Evolutionary conservation across 2,329 filamentous ascomycete species (phyloP).

Genomic region (Paramyrothecium sp.): DNA sequence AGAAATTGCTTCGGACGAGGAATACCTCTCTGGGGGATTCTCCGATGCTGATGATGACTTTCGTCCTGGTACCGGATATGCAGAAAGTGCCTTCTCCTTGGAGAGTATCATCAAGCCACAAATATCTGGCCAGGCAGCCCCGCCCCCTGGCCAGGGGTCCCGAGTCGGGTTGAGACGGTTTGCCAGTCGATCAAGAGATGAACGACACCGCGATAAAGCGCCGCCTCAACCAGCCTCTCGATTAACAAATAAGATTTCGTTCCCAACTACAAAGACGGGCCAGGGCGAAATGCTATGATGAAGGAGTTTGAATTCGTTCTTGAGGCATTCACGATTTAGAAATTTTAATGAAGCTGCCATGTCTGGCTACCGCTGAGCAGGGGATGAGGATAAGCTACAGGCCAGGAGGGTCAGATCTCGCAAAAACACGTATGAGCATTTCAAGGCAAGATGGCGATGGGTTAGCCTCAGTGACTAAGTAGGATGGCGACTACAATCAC

Average conservation of each 20-base stretch:
- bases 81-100: slow-evolving; percentile 51
- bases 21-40: slow-evolving; percentile 69
- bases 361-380: too few species aligned
- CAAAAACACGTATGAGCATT: background rate
- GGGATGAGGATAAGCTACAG: too few species aligned
- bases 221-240: slow-evolving; percentile 41
- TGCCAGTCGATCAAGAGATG: slow-evolving; percentile 30
- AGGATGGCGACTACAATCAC: background rate
- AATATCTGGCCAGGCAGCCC: slow-evolving; percentile 32
- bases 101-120: slow-evolving; percentile 62
- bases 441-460: background rate
- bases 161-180: slow-evolving; percentile 37
- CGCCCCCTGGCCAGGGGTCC: slow-evolving; percentile 33
- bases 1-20: slow-evolving; percentile 74
- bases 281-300: slow-evolving; percentile 34
- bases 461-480: background rate
- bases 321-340: too few species aligned
- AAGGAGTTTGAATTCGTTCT: too few species aligned
- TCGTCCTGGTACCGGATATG: slow-evolving; percentile 34
- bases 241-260: slow-evolving; percentile 29
- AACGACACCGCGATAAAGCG: slow-evolving; percentile 28
- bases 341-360: slow-evolving; percentile 2
- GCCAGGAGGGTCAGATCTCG: too few species aligned
- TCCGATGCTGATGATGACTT: slow-evolving; percentile 71
- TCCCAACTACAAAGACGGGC: slow-evolving; percentile 28